A percentile compares a stretch with the other conserved stretches of the same genome.
Evolutionary conservation across 305 asterid genomes (phyloP).

Genomic region (Fraxinus angustifolia): DNA sequence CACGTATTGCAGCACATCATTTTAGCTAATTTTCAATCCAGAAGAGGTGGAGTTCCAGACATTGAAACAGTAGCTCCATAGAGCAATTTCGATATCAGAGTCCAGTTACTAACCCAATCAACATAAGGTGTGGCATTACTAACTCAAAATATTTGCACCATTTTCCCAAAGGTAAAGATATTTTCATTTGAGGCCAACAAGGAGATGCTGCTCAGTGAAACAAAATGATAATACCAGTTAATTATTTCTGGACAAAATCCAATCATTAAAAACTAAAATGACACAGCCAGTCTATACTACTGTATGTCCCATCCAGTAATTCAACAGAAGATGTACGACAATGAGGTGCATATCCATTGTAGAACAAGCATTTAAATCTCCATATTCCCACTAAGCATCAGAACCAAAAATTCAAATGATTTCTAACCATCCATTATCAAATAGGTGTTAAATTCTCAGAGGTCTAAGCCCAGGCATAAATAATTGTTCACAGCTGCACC

Average conservation of each 20-base stretch:
- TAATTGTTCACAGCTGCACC: background rate
- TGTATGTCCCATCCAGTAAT: background rate
- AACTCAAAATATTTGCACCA: background rate
- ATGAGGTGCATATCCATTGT: background rate
- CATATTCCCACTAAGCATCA: background rate
- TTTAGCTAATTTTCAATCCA: background rate
- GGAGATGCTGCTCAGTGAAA: background rate
- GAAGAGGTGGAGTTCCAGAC: background rate
- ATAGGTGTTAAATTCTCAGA: background rate
- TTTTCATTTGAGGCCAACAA: background rate
- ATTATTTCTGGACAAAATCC: background rate
- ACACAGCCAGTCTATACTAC: background rate
- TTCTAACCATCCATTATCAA: background rate
- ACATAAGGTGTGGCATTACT: background rate
- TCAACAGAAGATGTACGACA: background rate
- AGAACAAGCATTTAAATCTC: background rate
- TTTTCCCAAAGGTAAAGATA: background rate
- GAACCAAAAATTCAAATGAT: background rate
- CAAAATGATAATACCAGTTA: background rate
- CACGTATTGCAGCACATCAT: background rate
- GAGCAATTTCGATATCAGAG: background rate
- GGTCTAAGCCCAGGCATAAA: background rate
- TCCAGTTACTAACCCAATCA: background rate
- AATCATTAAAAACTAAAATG: background rate
- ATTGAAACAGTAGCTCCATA: background rate